phyloP scores from a whole-genome alignment of 805 yeast species.

The Torulaspora indica region DNA sequence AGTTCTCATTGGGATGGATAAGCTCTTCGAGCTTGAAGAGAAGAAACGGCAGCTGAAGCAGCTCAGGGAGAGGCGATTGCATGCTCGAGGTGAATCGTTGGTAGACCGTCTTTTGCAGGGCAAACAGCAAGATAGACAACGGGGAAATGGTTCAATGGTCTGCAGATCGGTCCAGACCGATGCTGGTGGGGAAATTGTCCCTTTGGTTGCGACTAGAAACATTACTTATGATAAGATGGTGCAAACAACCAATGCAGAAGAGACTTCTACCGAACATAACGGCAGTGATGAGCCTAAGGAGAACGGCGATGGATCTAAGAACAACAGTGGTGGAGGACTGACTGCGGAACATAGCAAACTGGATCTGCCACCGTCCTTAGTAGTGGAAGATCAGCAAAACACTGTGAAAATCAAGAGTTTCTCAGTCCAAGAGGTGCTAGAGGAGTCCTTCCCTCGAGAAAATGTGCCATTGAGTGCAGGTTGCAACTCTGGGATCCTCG shows the following conservation, averaged over 20 bases:
- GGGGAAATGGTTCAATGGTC: conserved; percentile 10
- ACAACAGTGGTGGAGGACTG: no score
- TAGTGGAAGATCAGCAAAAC: conserved; percentile 14
- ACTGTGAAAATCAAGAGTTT: conserved; percentile 12
- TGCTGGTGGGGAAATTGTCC: neutral
- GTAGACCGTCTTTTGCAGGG: conserved; percentile 12
- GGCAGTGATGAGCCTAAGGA: neutral
- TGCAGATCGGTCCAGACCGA: conserved; percentile 26
- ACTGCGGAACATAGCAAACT: neutral
- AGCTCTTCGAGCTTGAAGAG: conserved; percentile 46
- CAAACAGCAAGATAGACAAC: conserved; percentile 1
- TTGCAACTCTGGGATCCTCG: neutral
- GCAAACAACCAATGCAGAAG: conserved; percentile 17
- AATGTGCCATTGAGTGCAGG: neutral
- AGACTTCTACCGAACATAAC: neutral
- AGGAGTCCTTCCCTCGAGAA: conserved; percentile 4
- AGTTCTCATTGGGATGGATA: conserved; percentile 23
- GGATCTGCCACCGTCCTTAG: conserved; percentile 3
- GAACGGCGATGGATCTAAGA: no score
- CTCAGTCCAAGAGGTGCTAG: conserved; percentile 15
- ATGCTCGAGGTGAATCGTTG: conserved; percentile 6
- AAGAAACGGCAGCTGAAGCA: conserved; percentile 49
- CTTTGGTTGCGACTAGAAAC: neutral
- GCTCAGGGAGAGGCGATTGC: conserved; percentile 43
- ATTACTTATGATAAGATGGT: conserved; percentile 25